Evolutionary conservation across 2,329 filamentous ascomycete species (phyloP), one percentile per base, ranked within the genome.

Genomic region (Aspergillus sp.): DNA sequence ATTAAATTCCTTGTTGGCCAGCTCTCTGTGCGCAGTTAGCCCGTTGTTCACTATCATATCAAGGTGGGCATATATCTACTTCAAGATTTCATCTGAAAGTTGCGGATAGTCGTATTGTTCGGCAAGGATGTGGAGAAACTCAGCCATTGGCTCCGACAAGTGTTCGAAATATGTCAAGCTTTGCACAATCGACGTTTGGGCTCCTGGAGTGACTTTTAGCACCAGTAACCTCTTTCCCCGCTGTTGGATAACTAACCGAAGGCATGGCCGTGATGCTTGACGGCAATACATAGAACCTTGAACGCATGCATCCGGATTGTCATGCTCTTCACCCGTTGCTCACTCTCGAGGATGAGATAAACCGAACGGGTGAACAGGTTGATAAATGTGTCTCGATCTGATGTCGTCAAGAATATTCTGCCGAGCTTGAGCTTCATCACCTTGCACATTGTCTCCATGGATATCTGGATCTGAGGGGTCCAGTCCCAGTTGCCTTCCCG

Each of bases 71-170:
- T 30, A 33, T 29, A 32, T 36, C 7, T 65, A 74, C 73, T 73
- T 84, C 48, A 98, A 70, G 29, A 97, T 87, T 63, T 98, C 93
- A 64, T 96, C 93, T 4, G 89, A 85, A 6, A 98, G 77, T 61
- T 98, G 93, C 10, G 90, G 87, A 64, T 97, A 94, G 69, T 98
- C 93, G 71, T 97, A 98, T 72, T 96, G 91, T 64, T 97, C 90
- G 1, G 90, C 85, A 28, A 98, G 75, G 60, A 97, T 98, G 59
- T 97, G 88, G 4, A 98, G 73, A 59, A 98, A 95, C 65, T 98
- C 94, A 30, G 93, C 93, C 93, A 98, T 98, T 1, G 93, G 93
- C 62, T 98, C 93, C 0, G 93, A 91, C n/a, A 98, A 73, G 67
- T 98, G 93, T 69, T 98, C 93, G 60, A 97, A 98, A 65, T 98